phyloP scores from a whole-genome alignment of 257 asterid genomes.

The Nicotiana obtusifolia region DNA sequence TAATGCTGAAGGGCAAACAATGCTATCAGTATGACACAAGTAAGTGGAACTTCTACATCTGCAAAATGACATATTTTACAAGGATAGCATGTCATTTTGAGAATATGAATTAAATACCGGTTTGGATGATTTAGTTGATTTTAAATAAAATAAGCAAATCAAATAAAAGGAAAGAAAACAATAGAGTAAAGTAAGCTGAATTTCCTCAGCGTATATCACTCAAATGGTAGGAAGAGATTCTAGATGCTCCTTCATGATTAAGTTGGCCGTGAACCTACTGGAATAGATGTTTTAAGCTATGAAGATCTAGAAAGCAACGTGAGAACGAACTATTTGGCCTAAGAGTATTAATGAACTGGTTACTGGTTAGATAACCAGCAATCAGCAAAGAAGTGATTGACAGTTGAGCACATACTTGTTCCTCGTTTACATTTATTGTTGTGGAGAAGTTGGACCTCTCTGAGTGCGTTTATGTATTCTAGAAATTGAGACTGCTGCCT shows the following conservation, averaged over 20 bases:
- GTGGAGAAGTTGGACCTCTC: not conserved
- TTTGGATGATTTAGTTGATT: not conserved
- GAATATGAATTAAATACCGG: not conserved
- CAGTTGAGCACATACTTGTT: not conserved
- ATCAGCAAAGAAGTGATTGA: not conserved
- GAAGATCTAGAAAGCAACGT: not conserved
- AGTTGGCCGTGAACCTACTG: not conserved
- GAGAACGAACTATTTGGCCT: not conserved
- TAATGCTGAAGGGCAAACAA: slow-evolving; percentile 95
- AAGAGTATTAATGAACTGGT: not conserved
- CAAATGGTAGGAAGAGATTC: not conserved
- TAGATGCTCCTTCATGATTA: not conserved
- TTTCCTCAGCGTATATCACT: not conserved
- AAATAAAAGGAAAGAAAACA: not conserved
- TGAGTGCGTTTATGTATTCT: not conserved
- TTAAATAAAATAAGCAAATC: not conserved
- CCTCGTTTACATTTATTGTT: not conserved
- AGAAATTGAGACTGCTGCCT: not conserved
- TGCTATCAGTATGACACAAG: slow-evolving; percentile 80
- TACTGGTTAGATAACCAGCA: not conserved
- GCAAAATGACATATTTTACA: slow-evolving; percentile 37
- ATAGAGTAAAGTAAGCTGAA: not conserved
- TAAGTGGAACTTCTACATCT: slow-evolving; percentile 84
- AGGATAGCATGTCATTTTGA: slow-evolving; percentile 11
- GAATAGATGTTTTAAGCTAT: not conserved